These are phyloP conservation scores for Striga hermonthica DNA, from an alignment of 305 asterid species.

Conservation along the genomic window DNA sequence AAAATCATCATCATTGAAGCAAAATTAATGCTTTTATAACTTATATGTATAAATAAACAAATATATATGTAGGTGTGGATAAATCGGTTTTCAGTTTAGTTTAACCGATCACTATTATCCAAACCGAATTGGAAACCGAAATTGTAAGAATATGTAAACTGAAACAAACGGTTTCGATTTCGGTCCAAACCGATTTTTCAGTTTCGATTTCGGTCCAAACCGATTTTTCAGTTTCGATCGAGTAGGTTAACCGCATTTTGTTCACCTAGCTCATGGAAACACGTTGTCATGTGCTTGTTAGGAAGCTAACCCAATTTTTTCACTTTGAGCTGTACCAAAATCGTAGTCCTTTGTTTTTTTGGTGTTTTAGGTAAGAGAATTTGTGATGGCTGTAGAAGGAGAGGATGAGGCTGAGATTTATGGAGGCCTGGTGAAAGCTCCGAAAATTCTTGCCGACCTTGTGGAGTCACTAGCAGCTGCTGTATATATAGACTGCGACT, in stretches of 20 bases:
- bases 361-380: conserved; percentile 62
- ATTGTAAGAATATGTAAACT: no score
- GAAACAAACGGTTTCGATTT: no score
- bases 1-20: no score
- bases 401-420: conserved; percentile 38
- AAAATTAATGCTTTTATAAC: no score
- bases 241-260: background rate
- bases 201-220: no score
- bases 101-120: no score
- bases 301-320: conserved; percentile 38
- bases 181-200: no score
- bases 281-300: conserved; percentile 32
- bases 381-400: conserved; percentile 45
- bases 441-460: conserved; percentile 68
- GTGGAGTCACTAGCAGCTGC: conserved; percentile 63
- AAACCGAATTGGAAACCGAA: no score
- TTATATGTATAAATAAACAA: no score
- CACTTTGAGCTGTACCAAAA: conserved; percentile 35
- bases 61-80: no score
- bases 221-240: no score
- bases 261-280: conserved; percentile 4
- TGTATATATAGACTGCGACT: conserved; percentile 44
- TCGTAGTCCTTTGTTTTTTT: conserved; percentile 29
- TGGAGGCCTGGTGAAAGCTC: conserved; percentile 82
- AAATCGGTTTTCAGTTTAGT: no score